Evolutionary conservation across 2,329 filamentous ascomycete species (phyloP).

Genomic region (Verticillium tricorpus): DNA sequence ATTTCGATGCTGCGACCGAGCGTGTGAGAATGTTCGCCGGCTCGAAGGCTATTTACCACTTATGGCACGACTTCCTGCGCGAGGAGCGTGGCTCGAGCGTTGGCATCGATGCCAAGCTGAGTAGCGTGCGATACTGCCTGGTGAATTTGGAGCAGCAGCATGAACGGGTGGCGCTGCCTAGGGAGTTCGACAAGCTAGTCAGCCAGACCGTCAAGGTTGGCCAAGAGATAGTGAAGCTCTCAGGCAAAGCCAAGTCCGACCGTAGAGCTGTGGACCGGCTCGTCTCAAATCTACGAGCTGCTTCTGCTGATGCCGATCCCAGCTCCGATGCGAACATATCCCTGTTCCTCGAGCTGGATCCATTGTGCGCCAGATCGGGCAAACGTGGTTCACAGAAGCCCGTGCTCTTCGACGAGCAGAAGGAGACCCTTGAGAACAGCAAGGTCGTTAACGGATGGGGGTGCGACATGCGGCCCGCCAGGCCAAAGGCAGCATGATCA

Average conservation of each 20-base stretch:
- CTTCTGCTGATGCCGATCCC: not conserved
- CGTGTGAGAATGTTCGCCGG: conserved; percentile 17
- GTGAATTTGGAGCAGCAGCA: not conserved
- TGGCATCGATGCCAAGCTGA: conserved; percentile 5
- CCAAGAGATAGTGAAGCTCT: not conserved
- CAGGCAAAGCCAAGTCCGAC: not conserved
- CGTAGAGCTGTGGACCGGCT: not conserved
- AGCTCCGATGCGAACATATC: not conserved
- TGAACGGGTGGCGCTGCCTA: not conserved
- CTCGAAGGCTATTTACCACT: conserved; percentile 15
- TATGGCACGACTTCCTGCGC: conserved; percentile 21
- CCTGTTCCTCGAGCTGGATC: not conserved
- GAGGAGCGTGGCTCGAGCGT: conserved; percentile 12
- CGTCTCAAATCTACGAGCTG: not conserved
- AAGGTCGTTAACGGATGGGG: too few relatives aligned
- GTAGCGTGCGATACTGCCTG: not conserved
- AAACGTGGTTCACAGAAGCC: not conserved
- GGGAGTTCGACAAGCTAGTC: not conserved
- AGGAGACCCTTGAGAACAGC: not conserved
- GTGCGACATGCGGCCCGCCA: too few relatives aligned
- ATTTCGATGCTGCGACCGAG: conserved; percentile 18
- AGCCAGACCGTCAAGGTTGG: not conserved
- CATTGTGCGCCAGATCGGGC: not conserved
- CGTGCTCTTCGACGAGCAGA: not conserved
- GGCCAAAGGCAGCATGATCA: too few relatives aligned